Percentiles rank a stretch among this genome's conserved stretches.
These are phyloP conservation scores for Mimosa bimucronata DNA, from an alignment of 306 rosid species.

Conservation along the genomic window DNA sequence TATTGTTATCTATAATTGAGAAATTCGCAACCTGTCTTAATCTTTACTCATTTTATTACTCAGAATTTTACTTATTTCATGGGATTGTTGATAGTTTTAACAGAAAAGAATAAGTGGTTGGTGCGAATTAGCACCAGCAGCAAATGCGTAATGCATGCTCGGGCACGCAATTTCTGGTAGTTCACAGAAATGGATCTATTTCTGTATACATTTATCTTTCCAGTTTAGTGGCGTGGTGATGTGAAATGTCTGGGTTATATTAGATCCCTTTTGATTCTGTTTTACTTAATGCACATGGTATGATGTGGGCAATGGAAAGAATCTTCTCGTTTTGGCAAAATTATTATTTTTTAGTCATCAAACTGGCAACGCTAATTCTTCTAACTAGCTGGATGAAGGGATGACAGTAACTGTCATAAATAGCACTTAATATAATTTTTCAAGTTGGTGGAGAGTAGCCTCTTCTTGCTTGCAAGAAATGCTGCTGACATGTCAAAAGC, in stretches of 20 bases:
- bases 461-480: not conserved
- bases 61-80: not conserved
- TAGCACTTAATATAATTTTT: not conserved
- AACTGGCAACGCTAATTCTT: not conserved
- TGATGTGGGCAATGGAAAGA: not conserved
- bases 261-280: not conserved
- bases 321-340: not conserved
- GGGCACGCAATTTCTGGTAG: not conserved
- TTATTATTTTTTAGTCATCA: not conserved
- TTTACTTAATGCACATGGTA: not conserved
- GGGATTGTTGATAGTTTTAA: not conserved
- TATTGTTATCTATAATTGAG: constrained; percentile 16
- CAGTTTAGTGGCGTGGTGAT: too few species aligned
- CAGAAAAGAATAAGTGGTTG: not conserved
- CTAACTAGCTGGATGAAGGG: not conserved
- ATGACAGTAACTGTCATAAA: not conserved
- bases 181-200: not conserved
- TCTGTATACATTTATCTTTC: too few species aligned
- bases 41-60: constrained; percentile 20
- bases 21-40: not conserved
- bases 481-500: not conserved
- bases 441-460: not conserved
- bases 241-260: not conserved
- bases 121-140: not conserved
- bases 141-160: not conserved